Evolutionary conservation across 108 stramenopile species (phyloP).

Genomic region (Phaeodactylum tricornutum): DNA sequence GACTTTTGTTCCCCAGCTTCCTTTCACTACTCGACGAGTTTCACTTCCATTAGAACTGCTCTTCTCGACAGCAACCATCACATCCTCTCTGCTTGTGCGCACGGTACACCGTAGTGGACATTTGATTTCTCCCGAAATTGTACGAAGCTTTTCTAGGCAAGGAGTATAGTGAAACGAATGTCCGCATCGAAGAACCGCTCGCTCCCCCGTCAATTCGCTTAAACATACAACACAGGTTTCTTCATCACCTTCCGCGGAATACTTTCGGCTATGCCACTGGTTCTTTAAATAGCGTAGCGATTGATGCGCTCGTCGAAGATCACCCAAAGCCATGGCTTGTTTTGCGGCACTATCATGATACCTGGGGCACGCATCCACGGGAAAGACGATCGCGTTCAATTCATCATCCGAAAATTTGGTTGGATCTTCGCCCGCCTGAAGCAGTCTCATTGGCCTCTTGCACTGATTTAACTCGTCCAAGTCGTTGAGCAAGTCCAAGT

Average conservation of each 20-base stretch:
- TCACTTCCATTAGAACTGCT: constrained; percentile 35
- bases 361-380: constrained; percentile 12
- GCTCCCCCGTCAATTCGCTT: constrained; percentile 18
- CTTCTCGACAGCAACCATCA: constrained; percentile 37
- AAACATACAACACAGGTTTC: constrained; percentile 51
- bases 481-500: constrained; percentile 52
- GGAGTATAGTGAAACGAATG: constrained; percentile 49
- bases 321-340: constrained; percentile 36
- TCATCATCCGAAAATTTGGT: constrained; percentile 29
- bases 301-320: constrained; percentile 38
- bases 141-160: constrained; percentile 33
- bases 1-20: constrained; percentile 74
- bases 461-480: constrained; percentile 57
- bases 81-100: constrained; percentile 27
- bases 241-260: constrained; percentile 5
- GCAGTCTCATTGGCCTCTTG: constrained; percentile 41
- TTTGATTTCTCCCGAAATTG: constrained; percentile 13
- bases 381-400: constrained; percentile 28
- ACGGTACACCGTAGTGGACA: constrained; percentile 45
- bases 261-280: constrained; percentile 16
- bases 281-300: constrained; percentile 56
- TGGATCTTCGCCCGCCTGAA: constrained; percentile 32
- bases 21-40: constrained; percentile 30
- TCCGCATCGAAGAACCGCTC: constrained; percentile 58
- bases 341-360: constrained; percentile 41